A percentile compares a stretch with the other conserved stretches of the same genome.
phyloP scores from a whole-genome alignment of 305 asterid genomes.

The Fraxinus platypoda region DNA sequence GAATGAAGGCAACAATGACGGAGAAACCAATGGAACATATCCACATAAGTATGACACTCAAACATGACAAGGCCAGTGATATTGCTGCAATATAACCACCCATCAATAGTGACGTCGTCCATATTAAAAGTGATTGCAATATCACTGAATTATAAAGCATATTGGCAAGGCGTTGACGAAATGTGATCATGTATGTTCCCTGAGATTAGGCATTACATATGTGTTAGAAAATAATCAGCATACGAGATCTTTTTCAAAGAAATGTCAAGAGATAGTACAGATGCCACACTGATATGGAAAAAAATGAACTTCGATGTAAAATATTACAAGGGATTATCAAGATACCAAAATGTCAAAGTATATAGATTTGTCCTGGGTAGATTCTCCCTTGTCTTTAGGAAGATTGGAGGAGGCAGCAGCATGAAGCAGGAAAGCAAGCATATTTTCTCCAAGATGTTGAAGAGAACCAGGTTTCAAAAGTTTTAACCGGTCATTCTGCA shows the following conservation, averaged over 20 bases:
- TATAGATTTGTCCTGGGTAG: constrained; percentile 59
- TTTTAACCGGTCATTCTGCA: constrained; percentile 86
- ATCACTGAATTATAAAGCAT: constrained; percentile 85
- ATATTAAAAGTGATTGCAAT: constrained; percentile 73
- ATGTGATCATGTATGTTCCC: constrained; percentile 86
- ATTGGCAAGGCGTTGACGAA: constrained; percentile 63
- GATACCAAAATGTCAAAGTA: constrained; percentile 88
- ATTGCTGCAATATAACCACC: constrained; percentile 73
- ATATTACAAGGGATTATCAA: constrained; percentile 14
- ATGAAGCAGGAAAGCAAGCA: constrained; percentile 88
- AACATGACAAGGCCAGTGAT: constrained; percentile 58
- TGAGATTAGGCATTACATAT: constrained; percentile 33
- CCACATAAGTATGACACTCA: constrained; percentile 81
- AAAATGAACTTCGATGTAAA: constrained; percentile 3
- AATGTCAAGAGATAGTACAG: neutral
- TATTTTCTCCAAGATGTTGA: constrained; percentile 98
- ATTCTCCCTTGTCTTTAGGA: constrained; percentile 48
- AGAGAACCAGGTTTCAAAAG: constrained; percentile 93
- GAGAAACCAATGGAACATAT: constrained; percentile 61
- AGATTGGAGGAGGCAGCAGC: constrained; percentile 73
- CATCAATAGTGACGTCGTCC: constrained; percentile 66
- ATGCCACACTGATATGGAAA: neutral
- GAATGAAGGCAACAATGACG: constrained; percentile 51
- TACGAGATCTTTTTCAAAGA: constrained; percentile 1
- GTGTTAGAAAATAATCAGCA: constrained; percentile 10